phyloP scores from a whole-genome alignment of 2,329 filamentous ascomycete species.

The Harringtonia aguacate region DNA sequence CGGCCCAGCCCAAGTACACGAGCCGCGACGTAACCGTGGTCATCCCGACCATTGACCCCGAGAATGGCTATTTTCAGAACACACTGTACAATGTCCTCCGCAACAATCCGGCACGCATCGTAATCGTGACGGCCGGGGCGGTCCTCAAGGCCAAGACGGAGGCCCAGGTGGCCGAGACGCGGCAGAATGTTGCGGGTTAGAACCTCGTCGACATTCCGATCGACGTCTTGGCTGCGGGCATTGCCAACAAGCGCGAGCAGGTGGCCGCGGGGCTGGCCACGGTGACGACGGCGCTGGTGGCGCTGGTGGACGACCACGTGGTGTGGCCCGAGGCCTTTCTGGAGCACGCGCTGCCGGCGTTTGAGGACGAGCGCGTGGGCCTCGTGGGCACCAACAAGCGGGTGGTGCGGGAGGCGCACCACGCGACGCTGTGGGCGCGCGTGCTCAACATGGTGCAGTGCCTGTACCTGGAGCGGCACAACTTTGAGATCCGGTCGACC shows the following conservation, averaged over 20 bases:
- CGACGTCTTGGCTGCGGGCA: constrained; percentile 18
- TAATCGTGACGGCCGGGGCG: constrained; percentile 34
- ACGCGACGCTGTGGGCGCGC: constrained; percentile 16
- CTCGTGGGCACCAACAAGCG: constrained; percentile 47
- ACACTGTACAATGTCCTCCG: constrained; percentile 28
- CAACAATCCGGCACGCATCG: constrained; percentile 25
- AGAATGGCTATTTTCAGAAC: constrained; percentile 26
- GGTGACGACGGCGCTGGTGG: constrained; percentile 28
- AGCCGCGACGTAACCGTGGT: constrained; percentile 36
- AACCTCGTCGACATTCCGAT: constrained; percentile 11
- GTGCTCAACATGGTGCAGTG: constrained; percentile 46
- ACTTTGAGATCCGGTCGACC: constrained; percentile 47
- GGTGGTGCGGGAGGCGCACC: constrained; percentile 26
- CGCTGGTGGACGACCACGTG: constrained; percentile 42
- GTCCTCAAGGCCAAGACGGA: constrained; percentile 14
- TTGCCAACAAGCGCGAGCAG: constrained; percentile 38
- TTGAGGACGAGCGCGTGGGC: constrained; percentile 33
- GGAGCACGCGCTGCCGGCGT: constrained; percentile 27
- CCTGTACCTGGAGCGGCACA: constrained; percentile 50
- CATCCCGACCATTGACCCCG: constrained; percentile 38
- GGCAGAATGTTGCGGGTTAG: neutral
- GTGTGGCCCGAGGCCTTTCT: constrained; percentile 36
- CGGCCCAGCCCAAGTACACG: constrained; percentile 18
- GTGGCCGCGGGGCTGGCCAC: constrained; percentile 26
- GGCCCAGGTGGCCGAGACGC: constrained; percentile 2